Percentiles rank a stretch among this genome's conserved stretches.
Conservation (phyloP, 768 basidiomycete species). For the Termitomyces eurrhizus region DNA sequence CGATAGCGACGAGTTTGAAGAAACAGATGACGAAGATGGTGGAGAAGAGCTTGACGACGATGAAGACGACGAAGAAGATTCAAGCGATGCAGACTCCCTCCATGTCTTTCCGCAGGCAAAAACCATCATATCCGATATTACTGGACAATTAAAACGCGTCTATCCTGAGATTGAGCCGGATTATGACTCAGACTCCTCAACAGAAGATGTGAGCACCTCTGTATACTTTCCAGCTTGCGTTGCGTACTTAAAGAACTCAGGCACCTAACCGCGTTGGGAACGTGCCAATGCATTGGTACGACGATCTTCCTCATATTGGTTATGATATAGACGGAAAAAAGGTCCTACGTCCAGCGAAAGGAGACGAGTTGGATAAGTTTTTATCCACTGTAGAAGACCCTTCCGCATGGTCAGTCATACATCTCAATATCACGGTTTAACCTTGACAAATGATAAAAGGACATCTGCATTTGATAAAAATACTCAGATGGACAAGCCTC, state of each 20-base stretch:
- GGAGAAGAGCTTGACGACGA: conserved; percentile 29
- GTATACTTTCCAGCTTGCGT: conserved; percentile 3
- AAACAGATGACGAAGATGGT: conserved; percentile 29
- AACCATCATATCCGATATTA: conserved; percentile 72
- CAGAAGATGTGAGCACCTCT: conserved; percentile 70
- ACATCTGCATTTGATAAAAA: conserved; percentile 91
- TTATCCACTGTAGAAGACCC: conserved; percentile 91
- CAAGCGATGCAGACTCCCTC: conserved; percentile 39
- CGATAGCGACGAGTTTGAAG: background rate
- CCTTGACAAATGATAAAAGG: conserved; percentile 38
- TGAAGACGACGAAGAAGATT: conserved; percentile 39
- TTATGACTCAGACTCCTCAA: conserved; percentile 89
- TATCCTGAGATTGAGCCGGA: conserved; percentile 89
- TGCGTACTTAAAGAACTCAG: conserved; percentile 36
- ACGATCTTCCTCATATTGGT: conserved; percentile 98
- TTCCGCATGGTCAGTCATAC: conserved; percentile 66
- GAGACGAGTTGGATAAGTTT: conserved; percentile 98
- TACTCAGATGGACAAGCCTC: conserved; percentile 77
- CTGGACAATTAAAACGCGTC: conserved; percentile 77
- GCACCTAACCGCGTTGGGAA: conserved; percentile 93
- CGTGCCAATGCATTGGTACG: conserved; percentile 98
- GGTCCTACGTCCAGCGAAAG: conserved; percentile 89
- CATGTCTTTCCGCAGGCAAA: conserved; percentile 63
- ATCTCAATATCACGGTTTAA: background rate
- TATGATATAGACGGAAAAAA: conserved; percentile 95